Base-by-base conservation (phyloP, 2,329 filamentous ascomycete genomes). In the Capronia epimyces region DNA sequence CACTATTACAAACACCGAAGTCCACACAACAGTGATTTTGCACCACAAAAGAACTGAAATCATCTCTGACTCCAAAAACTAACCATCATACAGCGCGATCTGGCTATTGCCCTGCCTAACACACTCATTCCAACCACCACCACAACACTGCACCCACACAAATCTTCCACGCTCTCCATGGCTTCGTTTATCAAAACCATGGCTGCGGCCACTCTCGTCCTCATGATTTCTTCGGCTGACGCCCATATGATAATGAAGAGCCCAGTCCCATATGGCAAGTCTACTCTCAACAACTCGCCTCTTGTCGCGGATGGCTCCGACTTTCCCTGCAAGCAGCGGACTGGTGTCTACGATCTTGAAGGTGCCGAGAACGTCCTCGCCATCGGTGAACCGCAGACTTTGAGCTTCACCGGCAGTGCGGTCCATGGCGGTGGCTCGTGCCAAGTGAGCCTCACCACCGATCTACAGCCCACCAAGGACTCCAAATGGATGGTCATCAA, bases 351-450 rank as follows among this genome's bases (percentile, higher is more conserved):
- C 3, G 70, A 70, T 73, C 1, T 69, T 66, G 63, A 1, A 70
- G 69, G 62, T 37, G 49, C 49, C 8, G 40, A 65, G 46, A 88
- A 87, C 60, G 65, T 72, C 1, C 87, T 86, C 68, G 71, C 76
- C 0, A 75, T 85, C 12, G 88, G 88, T 3, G 77, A 79, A 4
- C 57, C 67, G 0, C 80, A 86, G 62, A 66, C 71, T 0, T 75
- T 96, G 1, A 67, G 70, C 0, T 87, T 95, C 68, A 71, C 71
- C 0, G 90, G 89, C 29, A 72, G 76, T 43, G 90, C 89, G 2
- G 81, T 84, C 0, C 93, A 98, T 61, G 90, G 90, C 15, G 93
- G 93, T 47, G 93, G 93, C 0, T 94, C 88, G 0, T 97, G 93
- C 72, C 93, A 98, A 63, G 71, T 97, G 50, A 86, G 84, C 7